Conservation (phyloP, 1,284 basidiomycete species). For the Rhodotorula sp. region DNA sequence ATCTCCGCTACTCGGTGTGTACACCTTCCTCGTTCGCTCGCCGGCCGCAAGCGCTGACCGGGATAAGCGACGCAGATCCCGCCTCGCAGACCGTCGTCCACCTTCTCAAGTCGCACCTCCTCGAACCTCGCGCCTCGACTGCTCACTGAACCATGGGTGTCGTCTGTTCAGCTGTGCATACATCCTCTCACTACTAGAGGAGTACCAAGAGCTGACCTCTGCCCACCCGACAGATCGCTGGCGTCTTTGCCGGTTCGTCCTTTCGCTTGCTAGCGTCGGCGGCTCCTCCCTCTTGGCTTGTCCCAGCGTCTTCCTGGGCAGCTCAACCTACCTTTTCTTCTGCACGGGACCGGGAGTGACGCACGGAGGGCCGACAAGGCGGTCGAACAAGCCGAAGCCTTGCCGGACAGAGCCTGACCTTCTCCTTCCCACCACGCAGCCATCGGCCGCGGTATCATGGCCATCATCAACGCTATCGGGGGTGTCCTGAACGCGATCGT, state of each 20-base stretch:
- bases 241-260: slow-evolving; percentile 12
- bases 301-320: no score
- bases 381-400: no score
- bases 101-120: background rate
- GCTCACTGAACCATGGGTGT: slow-evolving; percentile 7
- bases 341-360: no score
- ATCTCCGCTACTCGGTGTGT: no score
- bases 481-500: slow-evolving; percentile 17
- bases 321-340: no score
- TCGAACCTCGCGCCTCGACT: background rate
- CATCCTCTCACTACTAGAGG: background rate
- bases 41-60: background rate
- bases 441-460: slow-evolving; percentile 15
- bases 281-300: no score
- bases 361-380: no score
- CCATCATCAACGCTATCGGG: slow-evolving; percentile 12
- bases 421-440: background rate
- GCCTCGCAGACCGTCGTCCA: no score
- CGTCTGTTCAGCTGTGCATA: slow-evolving; percentile 20
- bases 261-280: no score
- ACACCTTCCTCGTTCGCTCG: background rate
- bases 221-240: background rate
- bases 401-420: no score
- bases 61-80: background rate
- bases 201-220: background rate